These are phyloP conservation scores for Dichomitus squalens DNA, from an alignment of 1,284 basidiomycete species.

Conservation along the genomic window DNA sequence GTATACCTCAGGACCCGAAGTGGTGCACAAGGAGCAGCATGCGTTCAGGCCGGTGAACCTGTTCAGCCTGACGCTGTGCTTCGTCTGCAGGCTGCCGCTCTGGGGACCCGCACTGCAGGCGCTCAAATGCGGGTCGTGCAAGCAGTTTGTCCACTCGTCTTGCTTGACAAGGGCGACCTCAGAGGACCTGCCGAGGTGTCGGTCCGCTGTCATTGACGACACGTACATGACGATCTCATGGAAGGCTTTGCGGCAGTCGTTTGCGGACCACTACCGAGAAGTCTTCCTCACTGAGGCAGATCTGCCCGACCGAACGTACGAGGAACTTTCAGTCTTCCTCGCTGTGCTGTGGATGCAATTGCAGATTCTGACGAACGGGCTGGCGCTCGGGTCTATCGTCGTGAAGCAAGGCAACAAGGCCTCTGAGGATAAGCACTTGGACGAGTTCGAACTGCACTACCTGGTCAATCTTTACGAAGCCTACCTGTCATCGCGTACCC, in stretches of 20 bases:
- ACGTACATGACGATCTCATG: slow-evolving; percentile 55
- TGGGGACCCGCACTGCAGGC: slow-evolving; percentile 73
- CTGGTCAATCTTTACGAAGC: slow-evolving; percentile 54
- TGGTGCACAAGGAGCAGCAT: slow-evolving; percentile 43
- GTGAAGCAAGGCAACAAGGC: slow-evolving; percentile 41
- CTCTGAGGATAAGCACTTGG: slow-evolving; percentile 36
- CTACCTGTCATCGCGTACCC: slow-evolving; percentile 44
- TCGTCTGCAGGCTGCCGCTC: slow-evolving; percentile 64
- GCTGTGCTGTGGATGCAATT: slow-evolving; percentile 65
- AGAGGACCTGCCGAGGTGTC: slow-evolving; percentile 41
- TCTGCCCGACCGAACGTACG: slow-evolving; percentile 52
- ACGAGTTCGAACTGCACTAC: slow-evolving; percentile 63
- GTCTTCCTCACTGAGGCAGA: slow-evolving; percentile 46
- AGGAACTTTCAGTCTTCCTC: slow-evolving; percentile 67
- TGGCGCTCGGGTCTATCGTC: slow-evolving; percentile 64
- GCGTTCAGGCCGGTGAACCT: slow-evolving; percentile 61
- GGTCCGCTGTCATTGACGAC: slow-evolving; percentile 40
- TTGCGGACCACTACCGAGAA: slow-evolving; percentile 51
- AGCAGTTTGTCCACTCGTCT: slow-evolving; percentile 58
- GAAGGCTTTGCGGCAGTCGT: slow-evolving; percentile 53
- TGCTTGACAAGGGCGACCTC: slow-evolving; percentile 44
- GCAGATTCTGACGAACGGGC: slow-evolving; percentile 65
- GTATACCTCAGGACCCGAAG: slow-evolving; percentile 29
- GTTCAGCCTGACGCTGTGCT: slow-evolving; percentile 73
- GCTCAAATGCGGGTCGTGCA: slow-evolving; percentile 63